These are phyloP conservation scores for Phytophthora quininea DNA, from an alignment of 352 stramenopile genomes.

Conservation along the genomic window DNA sequence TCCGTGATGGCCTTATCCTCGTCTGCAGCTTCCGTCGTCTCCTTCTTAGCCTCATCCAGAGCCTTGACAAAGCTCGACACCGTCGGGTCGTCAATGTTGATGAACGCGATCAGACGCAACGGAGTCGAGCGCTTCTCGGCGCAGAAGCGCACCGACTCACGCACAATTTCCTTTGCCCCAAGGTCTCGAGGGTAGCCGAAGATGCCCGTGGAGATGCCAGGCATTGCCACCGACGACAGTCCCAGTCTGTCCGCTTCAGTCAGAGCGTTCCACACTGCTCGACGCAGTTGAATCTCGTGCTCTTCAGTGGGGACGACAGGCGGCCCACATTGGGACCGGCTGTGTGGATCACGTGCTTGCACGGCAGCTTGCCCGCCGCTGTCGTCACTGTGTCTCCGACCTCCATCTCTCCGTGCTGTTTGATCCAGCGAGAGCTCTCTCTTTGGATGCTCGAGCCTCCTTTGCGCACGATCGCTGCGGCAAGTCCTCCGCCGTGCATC, in stretches of 20 bases:
- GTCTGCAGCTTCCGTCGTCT: neutral
- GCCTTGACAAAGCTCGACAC: constrained; percentile 31
- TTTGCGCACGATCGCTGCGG: constrained; percentile 34
- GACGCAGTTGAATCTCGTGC: constrained; percentile 36
- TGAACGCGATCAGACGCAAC: constrained; percentile 33
- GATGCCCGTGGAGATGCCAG: constrained; percentile 51
- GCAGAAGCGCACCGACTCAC: constrained; percentile 33
- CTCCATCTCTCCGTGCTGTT: constrained; percentile 20
- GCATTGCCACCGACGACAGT: constrained; percentile 42
- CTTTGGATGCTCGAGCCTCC: constrained; percentile 40
- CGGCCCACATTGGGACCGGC: constrained; percentile 38
- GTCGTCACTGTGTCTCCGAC: constrained; percentile 48
- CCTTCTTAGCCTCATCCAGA: constrained; percentile 14
- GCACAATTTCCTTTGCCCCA: constrained; percentile 44
- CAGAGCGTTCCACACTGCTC: constrained; percentile 44
- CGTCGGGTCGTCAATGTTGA: constrained; percentile 49
- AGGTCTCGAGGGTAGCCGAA: constrained; percentile 56
- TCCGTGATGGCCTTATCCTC: constrained; percentile 10
- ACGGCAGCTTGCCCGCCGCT: constrained; percentile 33
- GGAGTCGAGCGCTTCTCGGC: constrained; percentile 15
- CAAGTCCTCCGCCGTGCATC: constrained; percentile 43
- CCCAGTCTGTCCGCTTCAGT: constrained; percentile 36
- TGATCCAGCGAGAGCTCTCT: constrained; percentile 40
- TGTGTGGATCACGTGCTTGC: constrained; percentile 52
- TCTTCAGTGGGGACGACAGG: constrained; percentile 17